These are phyloP conservation scores for Myrica gale DNA, from an alignment of 306 rosid species.

Conservation along the genomic window DNA sequence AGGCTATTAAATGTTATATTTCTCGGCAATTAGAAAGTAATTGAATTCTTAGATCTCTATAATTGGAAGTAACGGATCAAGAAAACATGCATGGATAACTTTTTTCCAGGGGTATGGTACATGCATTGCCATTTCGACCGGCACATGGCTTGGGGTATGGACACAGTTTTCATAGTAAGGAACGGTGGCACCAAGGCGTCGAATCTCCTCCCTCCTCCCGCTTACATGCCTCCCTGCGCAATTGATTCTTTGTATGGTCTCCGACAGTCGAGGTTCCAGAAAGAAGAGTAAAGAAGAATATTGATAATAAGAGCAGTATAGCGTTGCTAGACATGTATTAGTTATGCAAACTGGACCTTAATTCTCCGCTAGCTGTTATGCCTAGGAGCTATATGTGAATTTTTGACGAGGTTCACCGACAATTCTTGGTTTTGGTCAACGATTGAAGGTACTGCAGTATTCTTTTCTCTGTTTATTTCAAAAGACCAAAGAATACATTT, in stretches of 20 bases:
- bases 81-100: not conserved
- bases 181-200: not conserved
- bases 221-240: constrained; percentile 8
- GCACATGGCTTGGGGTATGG: constrained; percentile 16
- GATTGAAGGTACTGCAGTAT: not conserved
- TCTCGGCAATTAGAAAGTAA: too few species aligned
- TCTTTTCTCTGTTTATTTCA: not conserved
- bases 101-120: constrained; percentile 7
- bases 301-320: too few species aligned
- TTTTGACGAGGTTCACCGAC: not conserved
- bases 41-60: too few species aligned
- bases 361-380: not conserved
- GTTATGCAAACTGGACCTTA: too few species aligned
- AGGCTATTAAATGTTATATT: too few species aligned
- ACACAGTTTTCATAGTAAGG: constrained; percentile 5
- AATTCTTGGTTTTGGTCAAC: not conserved
- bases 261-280: not conserved
- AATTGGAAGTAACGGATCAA: not conserved
- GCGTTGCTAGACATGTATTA: not conserved
- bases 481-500: too few species aligned
- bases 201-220: constrained; percentile 1
- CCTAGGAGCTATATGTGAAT: too few species aligned
- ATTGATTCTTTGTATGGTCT: not conserved
- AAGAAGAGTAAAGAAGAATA: not conserved
- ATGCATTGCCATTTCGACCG: constrained; percentile 17